These are phyloP conservation scores for Cercospora beticola DNA, from an alignment of 2,329 filamentous ascomycete species.

Conservation along the genomic window DNA sequence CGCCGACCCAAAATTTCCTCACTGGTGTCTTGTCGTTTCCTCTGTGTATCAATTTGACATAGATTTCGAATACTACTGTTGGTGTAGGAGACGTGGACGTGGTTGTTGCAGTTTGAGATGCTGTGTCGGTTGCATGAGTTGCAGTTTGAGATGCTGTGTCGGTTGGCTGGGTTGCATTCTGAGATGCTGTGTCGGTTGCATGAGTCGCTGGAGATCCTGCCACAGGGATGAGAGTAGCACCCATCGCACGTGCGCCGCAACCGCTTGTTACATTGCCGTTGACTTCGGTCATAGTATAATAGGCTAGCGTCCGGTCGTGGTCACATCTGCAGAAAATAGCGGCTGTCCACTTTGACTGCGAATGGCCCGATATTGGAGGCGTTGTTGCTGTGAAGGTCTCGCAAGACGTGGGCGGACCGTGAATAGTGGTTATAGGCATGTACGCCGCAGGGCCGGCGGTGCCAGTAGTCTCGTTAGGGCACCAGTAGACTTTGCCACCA, in stretches of 20 bases:
- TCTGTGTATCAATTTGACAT: neutral
- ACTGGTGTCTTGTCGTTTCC: neutral
- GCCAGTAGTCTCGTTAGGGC: neutral
- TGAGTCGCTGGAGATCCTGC: neutral
- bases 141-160: too few species aligned
- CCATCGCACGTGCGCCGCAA: neutral
- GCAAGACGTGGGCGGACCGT: neutral
- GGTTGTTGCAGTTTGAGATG: neutral
- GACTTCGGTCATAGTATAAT: neutral
- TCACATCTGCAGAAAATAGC: neutral
- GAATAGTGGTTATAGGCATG: neutral
- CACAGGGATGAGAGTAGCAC: neutral
- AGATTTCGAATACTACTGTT: neutral
- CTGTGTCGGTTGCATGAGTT: too few species aligned
- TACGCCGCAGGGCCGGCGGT: neutral
- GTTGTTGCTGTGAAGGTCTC: neutral
- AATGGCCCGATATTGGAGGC: neutral
- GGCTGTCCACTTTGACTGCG: neutral
- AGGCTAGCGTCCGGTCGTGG: neutral
- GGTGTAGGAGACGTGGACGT: neutral
- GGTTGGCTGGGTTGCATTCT: neutral
- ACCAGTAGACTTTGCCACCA: neutral
- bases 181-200: neutral
- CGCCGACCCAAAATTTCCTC: neutral
- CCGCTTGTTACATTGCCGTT: neutral